A percentile compares a stretch with the other conserved stretches of the same genome.
These are phyloP conservation scores for Hypocreales sp. DNA, from an alignment of 2,329 filamentous ascomycete species.

Conservation along the genomic window DNA sequence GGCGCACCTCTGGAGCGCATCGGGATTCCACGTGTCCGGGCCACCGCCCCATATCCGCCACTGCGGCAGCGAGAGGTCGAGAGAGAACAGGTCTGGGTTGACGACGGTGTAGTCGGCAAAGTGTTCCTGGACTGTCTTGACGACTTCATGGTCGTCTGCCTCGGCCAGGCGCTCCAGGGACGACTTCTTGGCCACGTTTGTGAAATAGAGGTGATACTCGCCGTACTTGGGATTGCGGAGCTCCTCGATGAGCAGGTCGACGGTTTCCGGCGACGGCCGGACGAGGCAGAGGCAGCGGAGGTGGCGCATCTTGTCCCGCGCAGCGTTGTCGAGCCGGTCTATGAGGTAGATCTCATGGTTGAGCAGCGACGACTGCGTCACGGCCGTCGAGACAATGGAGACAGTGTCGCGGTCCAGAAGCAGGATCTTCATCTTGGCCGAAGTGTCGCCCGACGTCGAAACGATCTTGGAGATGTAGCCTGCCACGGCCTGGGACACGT, in stretches of 20 bases:
- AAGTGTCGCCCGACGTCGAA: slow-evolving; percentile 53
- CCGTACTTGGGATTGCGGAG: slow-evolving; percentile 92
- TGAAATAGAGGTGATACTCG: slow-evolving; percentile 95
- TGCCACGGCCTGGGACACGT: slow-evolving; percentile 81
- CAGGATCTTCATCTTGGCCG: slow-evolving; percentile 96
- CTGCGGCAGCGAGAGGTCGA: slow-evolving; percentile 57
- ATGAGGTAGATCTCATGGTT: slow-evolving; percentile 97
- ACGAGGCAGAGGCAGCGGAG: slow-evolving; percentile 86
- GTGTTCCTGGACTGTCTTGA: slow-evolving; percentile 85
- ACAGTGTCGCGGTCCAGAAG: slow-evolving; percentile 89
- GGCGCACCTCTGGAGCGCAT: slow-evolving; percentile 70
- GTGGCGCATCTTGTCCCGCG: slow-evolving; percentile 95
- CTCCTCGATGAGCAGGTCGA: slow-evolving; percentile 90
- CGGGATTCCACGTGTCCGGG: slow-evolving; percentile 81
- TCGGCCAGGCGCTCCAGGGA: slow-evolving; percentile 86
- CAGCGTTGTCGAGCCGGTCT: slow-evolving; percentile 80
- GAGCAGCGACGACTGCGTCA: slow-evolving; percentile 85
- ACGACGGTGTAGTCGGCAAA: slow-evolving; percentile 94
- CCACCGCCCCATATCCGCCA: slow-evolving; percentile 67
- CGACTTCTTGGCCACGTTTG: slow-evolving; percentile 94
- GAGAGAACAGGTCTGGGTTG: slow-evolving; percentile 82
- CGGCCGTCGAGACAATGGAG: slow-evolving; percentile 83
- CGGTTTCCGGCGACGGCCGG: slow-evolving; percentile 79
- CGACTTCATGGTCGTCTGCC: slow-evolving; percentile 93
- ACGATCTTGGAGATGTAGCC: slow-evolving; percentile 97